Evolutionary conservation across 257 asterid genomes (phyloP), one percentile per base, ranked within the genome.

Genomic region (Osmanthus fragrans): DNA sequence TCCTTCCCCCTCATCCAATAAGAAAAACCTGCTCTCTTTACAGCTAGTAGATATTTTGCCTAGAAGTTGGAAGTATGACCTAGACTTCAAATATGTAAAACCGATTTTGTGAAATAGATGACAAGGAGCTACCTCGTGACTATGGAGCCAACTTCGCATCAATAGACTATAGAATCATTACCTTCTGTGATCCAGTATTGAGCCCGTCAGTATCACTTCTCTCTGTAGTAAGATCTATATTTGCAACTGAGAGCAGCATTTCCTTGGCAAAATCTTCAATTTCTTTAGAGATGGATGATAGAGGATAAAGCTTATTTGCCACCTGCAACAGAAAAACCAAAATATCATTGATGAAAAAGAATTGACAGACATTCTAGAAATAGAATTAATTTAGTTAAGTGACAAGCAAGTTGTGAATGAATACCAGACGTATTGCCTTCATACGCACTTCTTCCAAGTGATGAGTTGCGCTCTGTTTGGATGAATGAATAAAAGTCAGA

Each of bases 381-480:
- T 67, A 66, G 60, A 64, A 34, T 42, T 54, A 25, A 39, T 8
- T 49, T 4, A 51, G 11, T 68, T 21, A 56, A 76, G 32, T 75
- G 27, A 79, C 82, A 80, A 63, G 77, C 36, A 70, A 82, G 81
- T 71, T 77, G 68, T 21, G 68, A 11, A 77, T 56, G 73, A 70
- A 54, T 92, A 96, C 99, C 99, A 96, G 90, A 78, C 99, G 97
- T 82, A 96, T 89, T 80, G 99, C 98, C 93, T 96, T 96, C 94
- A 92, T 94, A 72, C 98, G 96, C 84, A 96, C 98, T 89, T 96
- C 98, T 82, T 93, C 98, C 83, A 88, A 80, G 83, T 85, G 92
- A 89, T 96, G 99, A 82, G 85, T 92, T 49, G 99, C 87, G 82
- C 98, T 90, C 99, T 96, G 74, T 82, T 29, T 23, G 77, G 71